These are phyloP conservation scores for Globisporangium megalacanthum DNA, from an alignment of 352 stramenopile species.

Conservation along the genomic window DNA sequence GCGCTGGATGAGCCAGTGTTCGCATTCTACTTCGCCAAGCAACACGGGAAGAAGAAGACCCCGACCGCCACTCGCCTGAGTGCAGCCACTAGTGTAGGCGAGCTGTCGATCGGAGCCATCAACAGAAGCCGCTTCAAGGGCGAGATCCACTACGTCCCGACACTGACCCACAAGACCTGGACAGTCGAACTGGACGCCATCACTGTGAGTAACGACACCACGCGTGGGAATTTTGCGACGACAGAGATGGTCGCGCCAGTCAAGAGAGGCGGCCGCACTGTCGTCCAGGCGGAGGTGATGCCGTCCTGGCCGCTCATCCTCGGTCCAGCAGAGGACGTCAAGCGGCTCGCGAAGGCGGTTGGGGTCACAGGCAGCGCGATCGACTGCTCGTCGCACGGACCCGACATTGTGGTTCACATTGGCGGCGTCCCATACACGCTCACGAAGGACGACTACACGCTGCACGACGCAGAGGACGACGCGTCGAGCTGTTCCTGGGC, in stretches of 20 bases:
- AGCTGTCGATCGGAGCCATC: too few relatives aligned
- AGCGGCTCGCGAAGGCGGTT: not conserved
- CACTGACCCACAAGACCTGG: not conserved
- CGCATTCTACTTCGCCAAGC: not conserved
- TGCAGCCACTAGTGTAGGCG: too few relatives aligned
- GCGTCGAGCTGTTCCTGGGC: not conserved
- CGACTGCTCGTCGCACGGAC: constrained; percentile 65
- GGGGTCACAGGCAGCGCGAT: constrained; percentile 18
- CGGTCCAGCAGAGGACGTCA: not conserved
- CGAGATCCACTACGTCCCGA: not conserved
- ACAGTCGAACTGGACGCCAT: not conserved
- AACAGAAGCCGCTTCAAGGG: too few relatives aligned
- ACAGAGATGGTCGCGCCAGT: not conserved
- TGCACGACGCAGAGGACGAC: not conserved
- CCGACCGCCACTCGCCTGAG: too few relatives aligned
- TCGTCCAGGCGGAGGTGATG: not conserved
- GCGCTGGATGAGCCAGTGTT: constrained; percentile 2
- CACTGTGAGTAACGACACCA: not conserved
- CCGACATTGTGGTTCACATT: constrained; percentile 77
- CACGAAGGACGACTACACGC: constrained; percentile 51
- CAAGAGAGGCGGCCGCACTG: not conserved
- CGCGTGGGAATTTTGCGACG: not conserved
- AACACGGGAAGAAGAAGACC: too few relatives aligned
- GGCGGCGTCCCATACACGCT: constrained; percentile 68
- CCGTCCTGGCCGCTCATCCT: not conserved